Base-by-base conservation (phyloP, 2,329 filamentous ascomycete species). In the Lithohypha guttulata region DNA sequence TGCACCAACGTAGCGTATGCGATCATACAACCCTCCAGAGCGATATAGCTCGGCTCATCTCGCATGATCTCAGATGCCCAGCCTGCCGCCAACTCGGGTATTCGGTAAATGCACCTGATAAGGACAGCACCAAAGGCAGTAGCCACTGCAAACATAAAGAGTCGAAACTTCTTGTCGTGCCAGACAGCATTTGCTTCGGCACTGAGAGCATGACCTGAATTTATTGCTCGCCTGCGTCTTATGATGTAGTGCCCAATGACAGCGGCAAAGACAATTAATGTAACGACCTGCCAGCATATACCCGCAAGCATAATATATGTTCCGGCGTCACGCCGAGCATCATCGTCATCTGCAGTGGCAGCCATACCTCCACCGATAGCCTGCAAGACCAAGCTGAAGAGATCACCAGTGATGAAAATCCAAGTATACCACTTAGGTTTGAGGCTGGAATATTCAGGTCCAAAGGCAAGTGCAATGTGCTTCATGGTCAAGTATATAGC, bases 401-500 rank as follows among this genome's bases (percentile, higher is more conserved):
- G 46, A 46, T 79, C 75, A 48, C 70, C 73, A n/a, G 60, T 53
- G 48, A 78, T 71, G 58, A 78, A 79, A 43, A 77, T 67, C 53
- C 68, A 68, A 4, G 73, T 75, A 53, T 75, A 77, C 42, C 64
- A 59, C 3, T 57, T 57, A 4, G 69, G 66, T 23, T 59, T 61
- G 39, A 71, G 58, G 22, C 60, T 59, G 11, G 66, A 70, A 47
- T 68, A 57, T 35, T 67, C 56, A 2, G 61, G 55, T 3, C 73
- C 73, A 40, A 76, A 71, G 29, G 64, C 61, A n/a, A 71, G 54
- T 39, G 76, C 68, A 46, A 77, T 64, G 38, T 75, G 69, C 26
- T 73, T 71, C 10, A 77, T 62, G 6, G 65, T 69, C 21, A 77
- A 53, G 59, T 74, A 75, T 50, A 75, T 69, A 42, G 62, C 66